Conservation (phyloP, 2,329 filamentous ascomycete species). For the Neonectria magnoliae region DNA sequence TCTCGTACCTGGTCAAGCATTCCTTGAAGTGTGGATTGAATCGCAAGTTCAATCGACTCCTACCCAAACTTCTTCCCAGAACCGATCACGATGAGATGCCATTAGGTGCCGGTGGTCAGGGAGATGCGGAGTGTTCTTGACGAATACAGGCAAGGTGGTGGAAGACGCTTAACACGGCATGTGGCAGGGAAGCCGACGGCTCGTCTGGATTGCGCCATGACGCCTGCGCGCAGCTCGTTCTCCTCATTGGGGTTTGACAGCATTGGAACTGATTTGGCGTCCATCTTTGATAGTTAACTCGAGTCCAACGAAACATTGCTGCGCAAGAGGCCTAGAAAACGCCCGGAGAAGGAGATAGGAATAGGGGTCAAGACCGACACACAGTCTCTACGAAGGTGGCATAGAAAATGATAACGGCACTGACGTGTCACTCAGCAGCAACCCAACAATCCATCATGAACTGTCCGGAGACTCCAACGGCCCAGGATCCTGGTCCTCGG, state of each 20-base stretch:
- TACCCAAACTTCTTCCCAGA: not conserved
- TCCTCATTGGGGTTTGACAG: not conserved
- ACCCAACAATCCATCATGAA: not conserved
- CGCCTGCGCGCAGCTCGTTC: not conserved
- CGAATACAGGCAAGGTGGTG: not conserved
- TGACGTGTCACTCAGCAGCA: not conserved
- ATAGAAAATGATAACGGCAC: not conserved
- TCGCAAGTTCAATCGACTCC: not conserved
- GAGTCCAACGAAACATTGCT: not conserved
- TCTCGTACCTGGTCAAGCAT: not conserved
- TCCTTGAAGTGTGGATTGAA: not conserved
- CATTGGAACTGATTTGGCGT: not conserved
- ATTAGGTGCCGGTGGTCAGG: not conserved
- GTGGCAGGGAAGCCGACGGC: not conserved
- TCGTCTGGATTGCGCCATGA: not conserved
- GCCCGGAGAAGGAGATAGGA: not conserved
- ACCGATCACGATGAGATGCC: not conserved
- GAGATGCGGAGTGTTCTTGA: not conserved
- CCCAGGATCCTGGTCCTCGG: not conserved
- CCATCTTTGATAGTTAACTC: no score
- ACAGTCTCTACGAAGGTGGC: not conserved
- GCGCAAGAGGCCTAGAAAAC: not conserved
- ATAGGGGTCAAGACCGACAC: not conserved
- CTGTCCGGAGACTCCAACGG: not conserved
- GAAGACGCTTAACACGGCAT: not conserved